Conservation (phyloP, 306 rosid species). For the Acacia melanoxylon region DNA sequence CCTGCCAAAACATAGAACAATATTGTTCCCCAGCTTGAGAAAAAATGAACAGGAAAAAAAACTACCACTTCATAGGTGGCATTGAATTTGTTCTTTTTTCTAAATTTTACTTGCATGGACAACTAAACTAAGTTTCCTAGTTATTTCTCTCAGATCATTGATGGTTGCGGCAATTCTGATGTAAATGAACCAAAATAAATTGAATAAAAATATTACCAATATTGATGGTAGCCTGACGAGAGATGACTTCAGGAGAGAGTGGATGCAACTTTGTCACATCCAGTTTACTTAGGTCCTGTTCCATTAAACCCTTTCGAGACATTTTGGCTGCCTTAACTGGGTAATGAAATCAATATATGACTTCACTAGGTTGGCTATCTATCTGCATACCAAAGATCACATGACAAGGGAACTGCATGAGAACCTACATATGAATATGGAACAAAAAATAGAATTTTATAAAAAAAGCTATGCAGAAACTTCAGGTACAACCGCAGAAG, state of each 20-base stretch:
- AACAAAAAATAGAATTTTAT: background rate
- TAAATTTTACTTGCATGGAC: background rate
- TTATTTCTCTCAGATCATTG: background rate
- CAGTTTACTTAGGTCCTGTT: background rate
- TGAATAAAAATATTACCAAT: slow-evolving; percentile 55
- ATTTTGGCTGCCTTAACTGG: background rate
- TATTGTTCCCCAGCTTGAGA: slow-evolving; percentile 22
- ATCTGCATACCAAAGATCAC: slow-evolving; percentile 17
- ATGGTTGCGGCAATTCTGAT: background rate
- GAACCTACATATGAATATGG: background rate
- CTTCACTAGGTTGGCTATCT: background rate
- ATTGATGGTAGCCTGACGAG: slow-evolving; percentile 62
- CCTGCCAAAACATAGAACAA: slow-evolving; percentile 46
- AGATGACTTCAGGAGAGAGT: background rate
- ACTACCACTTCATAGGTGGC: background rate
- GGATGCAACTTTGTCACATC: background rate
- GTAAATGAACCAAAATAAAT: background rate
- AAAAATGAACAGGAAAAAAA: background rate
- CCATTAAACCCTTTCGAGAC: background rate
- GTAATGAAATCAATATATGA: background rate
- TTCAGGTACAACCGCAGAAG: background rate
- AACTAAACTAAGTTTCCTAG: background rate
- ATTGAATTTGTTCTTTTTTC: background rate
- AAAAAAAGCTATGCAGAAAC: background rate
- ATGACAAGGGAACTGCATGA: background rate